Percentiles rank a stretch among this genome's conserved stretches.
These are phyloP conservation scores for Daldinia loculata DNA, from an alignment of 495 filamentous ascomycete genomes.

Conservation along the genomic window DNA sequence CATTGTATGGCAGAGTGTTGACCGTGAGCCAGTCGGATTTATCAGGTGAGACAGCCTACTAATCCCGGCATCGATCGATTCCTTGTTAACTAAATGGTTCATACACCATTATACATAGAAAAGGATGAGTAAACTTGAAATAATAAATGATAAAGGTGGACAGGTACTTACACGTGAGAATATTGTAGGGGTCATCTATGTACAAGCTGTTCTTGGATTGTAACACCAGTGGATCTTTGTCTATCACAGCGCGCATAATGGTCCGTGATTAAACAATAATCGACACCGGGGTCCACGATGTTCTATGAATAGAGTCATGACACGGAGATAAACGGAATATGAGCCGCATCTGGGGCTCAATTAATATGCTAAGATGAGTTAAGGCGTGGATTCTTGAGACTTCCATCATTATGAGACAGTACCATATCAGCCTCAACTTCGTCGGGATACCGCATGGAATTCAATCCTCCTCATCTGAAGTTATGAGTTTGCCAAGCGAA, in stretches of 20 bases:
- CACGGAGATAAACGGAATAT: constrained; percentile 24
- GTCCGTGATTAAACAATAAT: constrained; percentile 28
- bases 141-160: constrained; percentile 1
- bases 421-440: constrained; percentile 35
- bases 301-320: constrained; percentile 42
- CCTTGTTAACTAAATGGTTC: constrained; percentile 9
- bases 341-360: constrained; percentile 38
- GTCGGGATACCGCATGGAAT: constrained; percentile 21
- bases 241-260: constrained; percentile 31
- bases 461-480: constrained; percentile 31
- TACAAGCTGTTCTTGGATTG: not conserved
- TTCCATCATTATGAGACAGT: constrained; percentile 33
- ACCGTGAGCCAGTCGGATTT: constrained; percentile 29
- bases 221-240: constrained; percentile 10
- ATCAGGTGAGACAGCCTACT: constrained; percentile 29
- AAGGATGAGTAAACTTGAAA: not conserved
- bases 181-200: not conserved
- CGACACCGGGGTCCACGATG: constrained; percentile 25
- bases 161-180: constrained; percentile 1
- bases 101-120: not conserved
- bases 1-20: constrained; percentile 27
- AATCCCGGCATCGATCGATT: constrained; percentile 21
- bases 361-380: constrained; percentile 21
- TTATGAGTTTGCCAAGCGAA: not conserved
- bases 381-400: constrained; percentile 18